Conservation (phyloP, 2,329 filamentous ascomycete species). For the Hypoxylon sp. region DNA sequence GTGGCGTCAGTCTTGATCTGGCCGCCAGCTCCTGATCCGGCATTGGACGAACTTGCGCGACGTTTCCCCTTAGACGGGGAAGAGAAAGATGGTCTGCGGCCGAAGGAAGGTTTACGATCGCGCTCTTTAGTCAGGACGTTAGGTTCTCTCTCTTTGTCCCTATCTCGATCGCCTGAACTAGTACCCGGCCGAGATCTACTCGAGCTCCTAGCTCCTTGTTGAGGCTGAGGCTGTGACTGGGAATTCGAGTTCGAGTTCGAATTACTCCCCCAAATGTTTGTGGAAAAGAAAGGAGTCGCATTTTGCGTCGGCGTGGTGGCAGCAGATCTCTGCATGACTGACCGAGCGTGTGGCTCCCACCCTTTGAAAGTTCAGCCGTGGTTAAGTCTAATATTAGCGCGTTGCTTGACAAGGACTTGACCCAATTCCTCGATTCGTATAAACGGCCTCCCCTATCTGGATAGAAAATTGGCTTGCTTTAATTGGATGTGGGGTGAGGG, state of each 20-base stretch:
- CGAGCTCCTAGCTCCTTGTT: constrained; percentile 24
- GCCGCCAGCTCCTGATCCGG: constrained; percentile 56
- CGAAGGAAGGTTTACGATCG: constrained; percentile 68
- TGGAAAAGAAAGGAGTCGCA: constrained; percentile 51
- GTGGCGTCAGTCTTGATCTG: constrained; percentile 60
- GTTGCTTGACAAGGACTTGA: constrained; percentile 30
- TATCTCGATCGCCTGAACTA: constrained; percentile 54
- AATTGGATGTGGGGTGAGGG: constrained; percentile 44
- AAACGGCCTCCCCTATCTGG: constrained; percentile 41
- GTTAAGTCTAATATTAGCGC: constrained; percentile 44
- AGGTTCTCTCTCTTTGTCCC: constrained; percentile 43
- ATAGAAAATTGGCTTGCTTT: constrained; percentile 37
- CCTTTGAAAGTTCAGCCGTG: constrained; percentile 41
- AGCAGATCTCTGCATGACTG: constrained; percentile 47
- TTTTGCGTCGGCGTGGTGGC: constrained; percentile 44
- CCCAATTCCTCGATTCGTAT: constrained; percentile 32
- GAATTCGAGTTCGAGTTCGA: constrained; percentile 38
- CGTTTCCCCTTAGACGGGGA: constrained; percentile 58
- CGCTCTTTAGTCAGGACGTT: constrained; percentile 62
- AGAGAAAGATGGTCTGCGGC: constrained; percentile 68
- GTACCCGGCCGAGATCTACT: constrained; percentile 56
- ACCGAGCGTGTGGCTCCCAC: constrained; percentile 37
- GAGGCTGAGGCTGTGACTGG: constrained; percentile 31
- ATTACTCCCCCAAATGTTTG: constrained; percentile 52
- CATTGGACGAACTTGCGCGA: constrained; percentile 60